These are phyloP conservation scores for Aspergillus japonicus DNA, from an alignment of 2,329 filamentous ascomycete species.

Conservation along the genomic window DNA sequence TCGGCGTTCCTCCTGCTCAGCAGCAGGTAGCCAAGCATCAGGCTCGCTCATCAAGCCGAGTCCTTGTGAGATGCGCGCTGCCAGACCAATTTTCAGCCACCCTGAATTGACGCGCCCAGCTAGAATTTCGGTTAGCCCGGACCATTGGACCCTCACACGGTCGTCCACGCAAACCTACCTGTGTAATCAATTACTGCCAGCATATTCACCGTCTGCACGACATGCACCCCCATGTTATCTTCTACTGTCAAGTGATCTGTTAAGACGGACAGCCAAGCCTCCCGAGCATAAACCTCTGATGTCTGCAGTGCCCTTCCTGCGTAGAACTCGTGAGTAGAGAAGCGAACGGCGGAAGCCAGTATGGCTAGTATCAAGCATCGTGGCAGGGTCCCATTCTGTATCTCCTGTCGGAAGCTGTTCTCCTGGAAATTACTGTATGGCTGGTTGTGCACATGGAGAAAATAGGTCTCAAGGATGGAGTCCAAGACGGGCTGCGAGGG, in stretches of 20 bases:
- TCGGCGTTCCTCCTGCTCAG: constrained; percentile 30
- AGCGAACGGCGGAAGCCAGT: constrained; percentile 33
- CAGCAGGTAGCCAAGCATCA: constrained; percentile 12
- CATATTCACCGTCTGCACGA: constrained; percentile 40
- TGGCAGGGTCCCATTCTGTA: constrained; percentile 27
- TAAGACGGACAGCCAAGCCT: constrained; percentile 38
- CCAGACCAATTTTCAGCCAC: constrained; percentile 39
- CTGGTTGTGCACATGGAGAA: constrained; percentile 37
- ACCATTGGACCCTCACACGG: no score
- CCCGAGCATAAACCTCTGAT: constrained; percentile 28
- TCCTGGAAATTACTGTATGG: constrained; percentile 43
- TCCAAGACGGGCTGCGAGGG: constrained; percentile 13
- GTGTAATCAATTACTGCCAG: constrained; percentile 22
- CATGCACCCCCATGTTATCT: constrained; percentile 31
- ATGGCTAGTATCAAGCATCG: constrained; percentile 33
- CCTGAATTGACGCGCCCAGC: constrained; percentile 33
- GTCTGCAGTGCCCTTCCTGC: constrained; percentile 23
- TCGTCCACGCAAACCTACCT: no score
- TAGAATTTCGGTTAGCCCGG: constrained; percentile 10
- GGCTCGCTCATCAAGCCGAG: constrained; percentile 34
- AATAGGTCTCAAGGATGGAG: constrained; percentile 31
- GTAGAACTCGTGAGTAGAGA: constrained; percentile 29
- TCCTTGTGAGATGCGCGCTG: constrained; percentile 62
- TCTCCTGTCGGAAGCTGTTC: constrained; percentile 28
- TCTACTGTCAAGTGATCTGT: constrained; percentile 34